These are phyloP conservation scores for Cenchrus fungigraminus DNA, from an alignment of 176 grass and related monocot species.

Conservation along the genomic window DNA sequence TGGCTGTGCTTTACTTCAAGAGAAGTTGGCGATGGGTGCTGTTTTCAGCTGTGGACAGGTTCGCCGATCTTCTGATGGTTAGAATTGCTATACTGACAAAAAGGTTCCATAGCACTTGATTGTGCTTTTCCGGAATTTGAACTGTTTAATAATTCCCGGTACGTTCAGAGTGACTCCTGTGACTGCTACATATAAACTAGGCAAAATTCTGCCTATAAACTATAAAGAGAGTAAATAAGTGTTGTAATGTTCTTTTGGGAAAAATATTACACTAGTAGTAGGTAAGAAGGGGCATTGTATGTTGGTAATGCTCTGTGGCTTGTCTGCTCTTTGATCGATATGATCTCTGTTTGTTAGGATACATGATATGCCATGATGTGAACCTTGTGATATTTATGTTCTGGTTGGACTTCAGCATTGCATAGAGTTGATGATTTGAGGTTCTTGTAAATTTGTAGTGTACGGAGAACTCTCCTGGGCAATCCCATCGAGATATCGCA, in stretches of 20 bases:
- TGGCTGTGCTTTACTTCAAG: slow-evolving; percentile 45
- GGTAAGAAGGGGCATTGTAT: not conserved
- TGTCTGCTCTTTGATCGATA: not conserved
- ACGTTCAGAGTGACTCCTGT: not conserved
- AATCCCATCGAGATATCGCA: no score
- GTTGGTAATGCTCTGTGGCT: not conserved
- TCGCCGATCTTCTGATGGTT: slow-evolving; percentile 10
- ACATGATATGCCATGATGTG: no score
- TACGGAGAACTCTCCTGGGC: no score
- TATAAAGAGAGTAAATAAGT: not conserved
- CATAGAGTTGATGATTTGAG: no score
- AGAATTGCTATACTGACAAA: not conserved
- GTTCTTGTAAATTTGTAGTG: no score
- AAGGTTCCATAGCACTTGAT: not conserved
- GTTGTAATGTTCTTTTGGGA: not conserved
- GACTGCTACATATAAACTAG: not conserved
- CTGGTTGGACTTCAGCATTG: no score
- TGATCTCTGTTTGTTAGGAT: no score
- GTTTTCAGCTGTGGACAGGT: slow-evolving; percentile 38
- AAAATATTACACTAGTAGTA: not conserved
- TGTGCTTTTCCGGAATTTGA: not conserved
- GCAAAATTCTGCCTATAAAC: no score
- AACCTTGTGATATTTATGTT: no score
- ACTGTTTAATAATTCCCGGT: not conserved
- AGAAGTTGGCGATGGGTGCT: slow-evolving; percentile 17